A percentile compares a stretch with the other conserved stretches of the same genome.
These are phyloP conservation scores for Cucurbita pepo DNA, from an alignment of 306 rosid genomes.

Conservation along the genomic window DNA sequence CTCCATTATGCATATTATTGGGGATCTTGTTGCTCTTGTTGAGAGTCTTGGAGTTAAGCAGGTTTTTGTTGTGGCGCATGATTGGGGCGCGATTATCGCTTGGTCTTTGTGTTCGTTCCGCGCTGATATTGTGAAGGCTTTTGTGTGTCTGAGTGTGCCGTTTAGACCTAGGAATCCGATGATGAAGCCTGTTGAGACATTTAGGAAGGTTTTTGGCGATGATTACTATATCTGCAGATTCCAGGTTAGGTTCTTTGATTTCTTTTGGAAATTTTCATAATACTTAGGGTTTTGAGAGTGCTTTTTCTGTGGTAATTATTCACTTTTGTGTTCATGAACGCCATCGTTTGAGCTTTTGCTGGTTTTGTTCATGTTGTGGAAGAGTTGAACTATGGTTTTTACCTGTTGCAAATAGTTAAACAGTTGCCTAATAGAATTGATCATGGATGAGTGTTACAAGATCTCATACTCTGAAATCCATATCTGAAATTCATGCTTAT, in stretches of 20 bases:
- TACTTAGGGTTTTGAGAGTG: background rate
- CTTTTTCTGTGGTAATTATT: background rate
- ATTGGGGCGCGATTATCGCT: conserved; percentile 56
- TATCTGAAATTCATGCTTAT: background rate
- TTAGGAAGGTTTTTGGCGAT: conserved; percentile 35
- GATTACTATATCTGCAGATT: conserved; percentile 61
- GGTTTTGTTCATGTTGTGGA: background rate
- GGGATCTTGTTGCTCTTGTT: conserved; percentile 34
- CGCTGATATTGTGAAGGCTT: conserved; percentile 36
- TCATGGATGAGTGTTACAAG: background rate
- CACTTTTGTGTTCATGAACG: no score
- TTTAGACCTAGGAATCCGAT: conserved; percentile 40
- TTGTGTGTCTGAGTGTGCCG: conserved; percentile 35
- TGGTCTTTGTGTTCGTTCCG: conserved; percentile 45
- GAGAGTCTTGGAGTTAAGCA: conserved; percentile 23
- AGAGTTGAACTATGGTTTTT: background rate
- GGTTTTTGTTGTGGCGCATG: conserved; percentile 58
- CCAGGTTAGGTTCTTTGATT: conserved; percentile 29
- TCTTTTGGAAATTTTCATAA: background rate
- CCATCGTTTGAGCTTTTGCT: background rate
- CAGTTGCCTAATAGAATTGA: background rate
- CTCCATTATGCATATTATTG: conserved; percentile 35
- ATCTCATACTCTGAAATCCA: background rate
- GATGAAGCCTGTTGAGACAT: conserved; percentile 27
- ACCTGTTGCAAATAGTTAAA: background rate